Base-by-base conservation (phyloP, 2,329 filamentous ascomycete species). In the Dactylellina parvicollis region DNA sequence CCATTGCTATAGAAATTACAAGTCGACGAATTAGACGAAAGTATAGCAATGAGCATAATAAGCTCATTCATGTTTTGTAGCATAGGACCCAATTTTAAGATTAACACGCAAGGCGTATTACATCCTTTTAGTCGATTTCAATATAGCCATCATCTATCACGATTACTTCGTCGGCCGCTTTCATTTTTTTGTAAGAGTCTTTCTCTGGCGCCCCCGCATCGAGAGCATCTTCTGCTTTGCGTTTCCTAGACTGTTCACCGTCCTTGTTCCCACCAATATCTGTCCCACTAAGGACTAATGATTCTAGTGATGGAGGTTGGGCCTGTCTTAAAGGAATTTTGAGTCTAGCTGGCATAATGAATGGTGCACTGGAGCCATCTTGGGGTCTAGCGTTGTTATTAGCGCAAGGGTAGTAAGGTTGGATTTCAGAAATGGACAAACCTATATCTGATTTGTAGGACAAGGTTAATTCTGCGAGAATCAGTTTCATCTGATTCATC, bases 401-500 rank as follows among this genome's bases (percentile, higher is more conserved):
- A 30, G 36, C 40, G 16, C n/a, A 7, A 50, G 61, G 16, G 34
- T 24, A 1, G 28, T 2, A 30, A 16, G 32, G 10, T 8, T 16
- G 32, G n/a, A 4, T 44, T 24, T 12, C 52, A 16, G n/a, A n/a
- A n/a, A 46, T 28, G 7, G 44, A n/a, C 85, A 60, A 83, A 89
- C 86, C 85, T 83, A 79, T 88, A 85, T 76, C 88, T 85, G 59
- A 92, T 84, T 75, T 87, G 86, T 12, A 97, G 83, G 56, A 94
- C 85, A 1, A 98, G 85, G 75, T 97, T 94, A 62, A 96, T 89
- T 72, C 90, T 89, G 0, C 90, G 85, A 2, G 80, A 76, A n/a
- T 77, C 61, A 0, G 89, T 85, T 42, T 92, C 89, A 59, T 93
- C 90, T 49, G 92, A 90, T 65, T 96, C 86, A 75, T 91, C 95